Conservation (phyloP, 1,284 basidiomycete genomes). For the Ustilago hordei region DNA sequence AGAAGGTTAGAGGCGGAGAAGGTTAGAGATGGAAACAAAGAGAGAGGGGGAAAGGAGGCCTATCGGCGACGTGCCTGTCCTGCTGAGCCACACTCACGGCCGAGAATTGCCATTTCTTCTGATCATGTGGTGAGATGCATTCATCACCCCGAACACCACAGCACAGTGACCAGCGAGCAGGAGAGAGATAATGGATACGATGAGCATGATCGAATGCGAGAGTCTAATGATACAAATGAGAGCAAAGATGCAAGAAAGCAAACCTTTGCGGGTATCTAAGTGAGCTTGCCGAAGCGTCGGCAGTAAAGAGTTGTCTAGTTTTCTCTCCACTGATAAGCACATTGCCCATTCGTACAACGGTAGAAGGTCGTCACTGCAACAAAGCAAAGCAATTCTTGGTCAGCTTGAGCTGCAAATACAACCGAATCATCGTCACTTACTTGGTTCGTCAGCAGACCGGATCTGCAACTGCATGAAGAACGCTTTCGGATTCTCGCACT, state of each 20-base stretch:
- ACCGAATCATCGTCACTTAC: constrained; percentile 47
- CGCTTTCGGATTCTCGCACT: constrained; percentile 87
- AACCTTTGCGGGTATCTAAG: constrained; percentile 4
- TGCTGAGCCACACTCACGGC: too few species aligned
- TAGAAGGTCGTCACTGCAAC: constrained; percentile 66
- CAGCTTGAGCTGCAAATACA: too few species aligned
- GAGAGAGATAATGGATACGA: background rate
- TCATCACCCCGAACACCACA: too few species aligned
- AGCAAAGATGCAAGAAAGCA: background rate
- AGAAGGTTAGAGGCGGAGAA: too few species aligned
- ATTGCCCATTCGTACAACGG: constrained; percentile 60
- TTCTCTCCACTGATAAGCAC: constrained; percentile 66
- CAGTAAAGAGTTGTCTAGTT: constrained; percentile 24
- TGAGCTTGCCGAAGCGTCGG: background rate
- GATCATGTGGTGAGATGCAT: too few species aligned
- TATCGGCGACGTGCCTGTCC: background rate
- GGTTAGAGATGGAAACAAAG: background rate
- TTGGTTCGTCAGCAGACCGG: constrained; percentile 77
- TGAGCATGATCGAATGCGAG: background rate
- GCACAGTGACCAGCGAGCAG: too few species aligned
- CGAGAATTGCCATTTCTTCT: too few species aligned
- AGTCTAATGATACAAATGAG: background rate
- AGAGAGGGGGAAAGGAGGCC: background rate
- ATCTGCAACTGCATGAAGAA: constrained; percentile 98
- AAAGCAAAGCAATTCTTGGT: background rate